Base-by-base conservation (phyloP, 352 stramenopile species). In the Globisporangium lucens region DNA sequence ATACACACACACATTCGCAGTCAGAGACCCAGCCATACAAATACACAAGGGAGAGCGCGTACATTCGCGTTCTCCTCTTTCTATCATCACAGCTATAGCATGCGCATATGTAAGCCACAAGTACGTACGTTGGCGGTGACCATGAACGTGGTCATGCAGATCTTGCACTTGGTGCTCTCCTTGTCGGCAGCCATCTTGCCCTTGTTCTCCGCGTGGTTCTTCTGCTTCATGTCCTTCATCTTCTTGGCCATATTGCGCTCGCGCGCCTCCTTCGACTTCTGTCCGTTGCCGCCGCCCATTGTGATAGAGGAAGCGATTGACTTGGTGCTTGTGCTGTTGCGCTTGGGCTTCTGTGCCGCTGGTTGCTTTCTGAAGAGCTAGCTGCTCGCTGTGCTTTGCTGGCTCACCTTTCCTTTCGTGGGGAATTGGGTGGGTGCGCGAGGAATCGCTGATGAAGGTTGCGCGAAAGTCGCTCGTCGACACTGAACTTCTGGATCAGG, bases 101-200 rank as follows among this genome's bases (percentile, higher is more conserved):
- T 30, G n/a, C 22, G 35, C 20, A 13, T 2, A 10, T 1, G 22
- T 27, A 43, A 43, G 4, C 36, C 12, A 43, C 36, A 43, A 59
- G 7, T 38, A 84, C 86, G 65, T 83, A 93, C 87, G 55, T 73
- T 91, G 61, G 84, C 87, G 24, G 86, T 94, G 74, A 93, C 75
- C 82, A 94, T 91, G 69, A 94, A 93, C 15, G 84, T 92, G 41
- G 85, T 91, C 75, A 94, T 86, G 75, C 87, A 94, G 74, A 94
- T 92, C 62, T 92, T 94, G 82, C 87, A 94, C 77, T 93, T 94
- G 77, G 90, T 82, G 35, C 78, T 83, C 52, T 79, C 77, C 57
- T 80, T 79, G 73, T 94, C 87, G n/a, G 85, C 83, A 67, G 83
- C 75, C 83, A 94, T 94, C 76, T 94, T 94, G 69, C 77, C 83